Percentiles rank a stretch among this genome's conserved stretches.
These are phyloP conservation scores for Tetrapyrgos nigripes DNA, from an alignment of 1,284 basidiomycete species.

Conservation along the genomic window DNA sequence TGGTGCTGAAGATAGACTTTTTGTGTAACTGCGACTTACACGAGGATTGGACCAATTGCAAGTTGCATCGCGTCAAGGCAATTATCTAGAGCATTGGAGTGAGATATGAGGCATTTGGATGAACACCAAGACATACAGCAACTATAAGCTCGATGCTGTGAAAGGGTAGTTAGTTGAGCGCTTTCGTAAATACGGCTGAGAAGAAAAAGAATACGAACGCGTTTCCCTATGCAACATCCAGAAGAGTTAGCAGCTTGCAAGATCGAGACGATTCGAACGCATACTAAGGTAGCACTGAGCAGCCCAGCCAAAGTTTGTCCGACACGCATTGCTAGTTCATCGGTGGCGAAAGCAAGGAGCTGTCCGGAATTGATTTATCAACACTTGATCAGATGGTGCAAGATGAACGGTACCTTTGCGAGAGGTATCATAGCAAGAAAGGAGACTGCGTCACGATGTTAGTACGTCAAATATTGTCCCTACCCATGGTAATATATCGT, in stretches of 20 bases:
- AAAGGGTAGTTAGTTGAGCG: conserved; percentile 6
- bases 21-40: conserved; percentile 64
- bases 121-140: conserved; percentile 60
- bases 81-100: conserved; percentile 84
- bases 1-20: neutral
- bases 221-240: too few species aligned
- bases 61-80: conserved; percentile 80
- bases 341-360: conserved; percentile 87
- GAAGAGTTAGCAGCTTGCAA: conserved; percentile 9
- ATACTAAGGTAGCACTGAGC: conserved; percentile 87
- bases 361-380: conserved; percentile 33
- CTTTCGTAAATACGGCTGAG: neutral
- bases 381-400: neutral
- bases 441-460: conserved; percentile 53
- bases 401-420: conserved; percentile 60
- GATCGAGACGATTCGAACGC: conserved; percentile 29
- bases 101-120: too few species aligned
- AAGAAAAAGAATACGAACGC: conserved; percentile 61
- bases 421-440: conserved; percentile 78
- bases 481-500: too few species aligned
- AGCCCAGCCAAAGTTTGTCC: conserved; percentile 88
- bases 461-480: neutral
- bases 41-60: conserved; percentile 84
- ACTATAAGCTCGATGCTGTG: conserved; percentile 81
- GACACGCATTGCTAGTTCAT: conserved; percentile 83